These are phyloP conservation scores for Brassica cretica DNA, from an alignment of 345 rosid species.

Conservation along the genomic window DNA sequence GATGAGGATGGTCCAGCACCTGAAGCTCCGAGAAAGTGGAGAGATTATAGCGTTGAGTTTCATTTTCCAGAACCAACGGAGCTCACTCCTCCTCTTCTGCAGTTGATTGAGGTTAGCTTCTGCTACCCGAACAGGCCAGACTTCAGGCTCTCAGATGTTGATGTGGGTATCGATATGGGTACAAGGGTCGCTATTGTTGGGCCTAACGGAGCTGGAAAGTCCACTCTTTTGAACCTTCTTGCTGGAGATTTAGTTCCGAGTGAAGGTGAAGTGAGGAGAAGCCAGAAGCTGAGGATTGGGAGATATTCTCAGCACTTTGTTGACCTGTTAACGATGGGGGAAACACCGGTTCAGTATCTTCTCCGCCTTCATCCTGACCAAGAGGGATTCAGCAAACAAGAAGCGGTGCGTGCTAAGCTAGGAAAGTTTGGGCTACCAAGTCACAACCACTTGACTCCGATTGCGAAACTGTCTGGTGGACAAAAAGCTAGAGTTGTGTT, in stretches of 20 bases:
- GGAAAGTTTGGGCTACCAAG: slow-evolving; percentile 94
- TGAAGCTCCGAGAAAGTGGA: slow-evolving; percentile 94
- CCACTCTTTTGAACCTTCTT: slow-evolving; percentile 86
- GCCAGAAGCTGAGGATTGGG: slow-evolving; percentile 89
- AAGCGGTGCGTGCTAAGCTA: slow-evolving; percentile 91
- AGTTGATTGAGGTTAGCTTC: slow-evolving; percentile 87
- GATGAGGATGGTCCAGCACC: slow-evolving; percentile 69
- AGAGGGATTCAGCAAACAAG: slow-evolving; percentile 94
- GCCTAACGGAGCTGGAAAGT: slow-evolving; percentile 96
- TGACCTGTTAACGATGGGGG: slow-evolving; percentile 85
- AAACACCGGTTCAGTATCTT: slow-evolving; percentile 92
- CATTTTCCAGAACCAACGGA: slow-evolving; percentile 98
- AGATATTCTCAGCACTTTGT: slow-evolving; percentile 97
- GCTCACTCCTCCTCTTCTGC: slow-evolving; percentile 89
- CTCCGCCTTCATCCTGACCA: slow-evolving; percentile 95
- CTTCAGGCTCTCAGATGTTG: slow-evolving; percentile 77
- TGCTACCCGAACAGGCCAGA: slow-evolving; percentile 79
- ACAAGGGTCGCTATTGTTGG: slow-evolving; percentile 94
- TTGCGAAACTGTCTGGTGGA: slow-evolving; percentile 86
- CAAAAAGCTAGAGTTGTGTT: slow-evolving; percentile 93
- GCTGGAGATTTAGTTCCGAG: slow-evolving; percentile 84
- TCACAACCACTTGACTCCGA: slow-evolving; percentile 88
- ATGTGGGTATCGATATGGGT: slow-evolving; percentile 98
- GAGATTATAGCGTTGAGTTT: slow-evolving; percentile 86
- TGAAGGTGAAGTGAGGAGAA: slow-evolving; percentile 82